These are phyloP conservation scores for Mallotus japonicus DNA, from an alignment of 441 rosid genomes.

Conservation along the genomic window DNA sequence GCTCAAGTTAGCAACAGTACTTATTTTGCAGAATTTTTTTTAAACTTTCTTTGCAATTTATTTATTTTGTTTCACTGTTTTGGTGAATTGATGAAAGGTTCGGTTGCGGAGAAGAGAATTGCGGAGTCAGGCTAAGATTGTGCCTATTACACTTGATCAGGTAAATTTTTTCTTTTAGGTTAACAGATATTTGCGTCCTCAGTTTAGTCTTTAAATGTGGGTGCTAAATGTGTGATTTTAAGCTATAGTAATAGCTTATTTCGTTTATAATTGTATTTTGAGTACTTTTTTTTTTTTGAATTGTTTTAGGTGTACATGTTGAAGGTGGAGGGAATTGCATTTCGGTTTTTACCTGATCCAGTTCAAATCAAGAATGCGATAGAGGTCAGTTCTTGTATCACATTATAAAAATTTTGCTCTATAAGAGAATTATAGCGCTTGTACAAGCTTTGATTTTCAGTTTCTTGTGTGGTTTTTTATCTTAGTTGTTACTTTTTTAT, in stretches of 20 bases:
- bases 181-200: no score
- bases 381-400: conserved; percentile 52
- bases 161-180: conserved; percentile 23
- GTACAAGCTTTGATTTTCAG: not conserved
- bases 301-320: conserved; percentile 60
- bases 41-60: not conserved
- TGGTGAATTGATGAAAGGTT: conserved; percentile 38
- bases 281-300: conserved; percentile 2
- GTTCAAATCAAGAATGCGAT: conserved; percentile 85
- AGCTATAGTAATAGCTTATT: not conserved
- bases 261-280: not conserved
- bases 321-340: conserved; percentile 93
- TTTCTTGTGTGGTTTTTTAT: not conserved
- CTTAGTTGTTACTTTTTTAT: not conserved
- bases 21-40: not conserved
- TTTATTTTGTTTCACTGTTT: not conserved
- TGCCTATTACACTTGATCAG: conserved; percentile 89
- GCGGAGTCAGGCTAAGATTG: conserved; percentile 66
- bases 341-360: conserved; percentile 89
- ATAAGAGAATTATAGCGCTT: not conserved
- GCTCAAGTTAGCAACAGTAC: conserved; percentile 52
- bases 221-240: not conserved
- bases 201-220: no score
- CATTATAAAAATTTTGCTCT: not conserved
- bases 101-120: conserved; percentile 74